phyloP scores from a whole-genome alignment of 1,284 basidiomycete genomes.

The Boletellus deceptivus region DNA sequence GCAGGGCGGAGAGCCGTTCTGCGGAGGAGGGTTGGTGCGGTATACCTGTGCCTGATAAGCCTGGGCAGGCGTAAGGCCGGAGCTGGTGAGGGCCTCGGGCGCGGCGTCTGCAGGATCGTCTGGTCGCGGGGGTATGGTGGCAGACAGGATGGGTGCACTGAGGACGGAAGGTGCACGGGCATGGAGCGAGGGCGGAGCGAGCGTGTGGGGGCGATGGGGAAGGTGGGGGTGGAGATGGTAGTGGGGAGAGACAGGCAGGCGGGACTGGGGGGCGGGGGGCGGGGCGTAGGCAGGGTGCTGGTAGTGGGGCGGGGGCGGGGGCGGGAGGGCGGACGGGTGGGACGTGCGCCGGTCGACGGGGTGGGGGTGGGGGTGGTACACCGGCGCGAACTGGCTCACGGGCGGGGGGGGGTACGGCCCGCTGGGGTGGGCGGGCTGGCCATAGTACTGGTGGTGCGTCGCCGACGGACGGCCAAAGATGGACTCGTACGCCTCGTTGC shows the following conservation, averaged over 20 bases:
- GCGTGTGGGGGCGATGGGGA: conserved; percentile 31
- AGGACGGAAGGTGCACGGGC: conserved; percentile 53
- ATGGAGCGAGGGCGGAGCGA: conserved; percentile 41
- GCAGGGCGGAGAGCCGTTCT: conserved; percentile 29
- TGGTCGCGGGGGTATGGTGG: conserved; percentile 47
- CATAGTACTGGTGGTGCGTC: conserved; percentile 47
- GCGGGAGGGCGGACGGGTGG: conserved; percentile 27
- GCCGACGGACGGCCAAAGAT: conserved; percentile 76
- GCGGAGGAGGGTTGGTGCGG: conserved; percentile 41
- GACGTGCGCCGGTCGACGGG: conserved; percentile 31
- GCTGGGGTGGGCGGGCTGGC: conserved; percentile 16
- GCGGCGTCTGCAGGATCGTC: conserved; percentile 55
- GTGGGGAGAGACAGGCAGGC: conserved; percentile 19
- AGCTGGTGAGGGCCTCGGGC: conserved; percentile 46
- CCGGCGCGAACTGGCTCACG: conserved; percentile 24
- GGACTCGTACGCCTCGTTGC: conserved; percentile 74
- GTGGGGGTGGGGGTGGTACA: conserved; percentile 29
- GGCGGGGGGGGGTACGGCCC: conserved; percentile 16
- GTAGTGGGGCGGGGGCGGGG: conserved; percentile 29
- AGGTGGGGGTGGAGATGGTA: conserved; percentile 27
- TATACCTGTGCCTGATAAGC: conserved; percentile 77
- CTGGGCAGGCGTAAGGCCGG: conserved; percentile 70
- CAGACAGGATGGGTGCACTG: conserved; percentile 42
- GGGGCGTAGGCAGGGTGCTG: conserved; percentile 33
- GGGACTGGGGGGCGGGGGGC: conserved; percentile 26